Base-by-base conservation (phyloP, 2,329 filamentous ascomycete genomes). In the Sarocladium kiliense region DNA sequence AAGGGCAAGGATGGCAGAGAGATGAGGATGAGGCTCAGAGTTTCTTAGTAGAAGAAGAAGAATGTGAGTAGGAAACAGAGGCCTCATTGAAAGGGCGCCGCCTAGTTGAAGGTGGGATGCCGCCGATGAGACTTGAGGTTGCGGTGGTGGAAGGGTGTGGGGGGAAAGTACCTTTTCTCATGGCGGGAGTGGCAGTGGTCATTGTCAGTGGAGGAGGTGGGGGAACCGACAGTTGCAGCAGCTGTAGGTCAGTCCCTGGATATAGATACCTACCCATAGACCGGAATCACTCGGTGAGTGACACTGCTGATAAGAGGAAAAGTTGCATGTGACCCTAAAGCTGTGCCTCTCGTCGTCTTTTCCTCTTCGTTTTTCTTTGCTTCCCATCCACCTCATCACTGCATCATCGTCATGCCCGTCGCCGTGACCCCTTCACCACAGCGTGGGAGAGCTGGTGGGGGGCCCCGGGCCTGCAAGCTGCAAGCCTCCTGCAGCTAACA, bases 401-500 rank as follows among this genome's bases (percentile, higher is more conserved):
- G 39, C 39, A 42, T 23, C 19, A 23, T 42, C 18, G n/a, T 14
- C 19, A 36, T 51, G 27, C 5, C 6, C 25, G 16, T 51, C 27
- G 36, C 23, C 47, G 3, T 23, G 5, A 7, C 6, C 7, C 16
- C 26, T 3, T 32, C 27, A 34, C n/a, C n/a, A 23, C 5, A 32
- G 32, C 34, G 34, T n/a, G 3, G 2, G 14, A 27, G 34, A 16
- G 32, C 19, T 41, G 36, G 50, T 53, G 50, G 50, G 50, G 32
- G 14, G 6, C 27, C 11, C 32, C 50, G 11, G 27, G 32, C 4
- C 50, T 53, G 34, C 36, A 19, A 26, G 10, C 50, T 53, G 50
- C 50, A 53, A 53, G 50, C 50, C 50, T 41, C 50, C 12, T 53
- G 50, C 50, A 53, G 50, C 32, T 53, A 41, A 53, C 32, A 39